Evolutionary conservation across 78 protist genomes (phyloP).

Genomic region (Chrysochromulina parva): DNA sequence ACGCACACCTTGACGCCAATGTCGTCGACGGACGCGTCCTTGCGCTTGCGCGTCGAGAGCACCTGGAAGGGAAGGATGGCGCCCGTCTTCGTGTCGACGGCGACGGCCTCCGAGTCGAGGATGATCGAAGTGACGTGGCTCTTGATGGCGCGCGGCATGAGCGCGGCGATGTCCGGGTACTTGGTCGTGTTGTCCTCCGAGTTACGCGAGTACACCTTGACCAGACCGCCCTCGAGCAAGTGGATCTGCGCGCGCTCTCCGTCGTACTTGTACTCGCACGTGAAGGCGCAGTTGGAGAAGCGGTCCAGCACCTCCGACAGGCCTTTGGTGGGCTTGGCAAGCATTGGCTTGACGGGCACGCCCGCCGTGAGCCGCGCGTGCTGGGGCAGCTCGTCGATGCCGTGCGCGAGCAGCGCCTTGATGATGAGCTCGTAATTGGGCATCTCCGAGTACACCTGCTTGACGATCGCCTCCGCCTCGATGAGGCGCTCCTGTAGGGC

Average conservation of each 20-base stretch:
- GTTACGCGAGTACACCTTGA: constrained; percentile 65
- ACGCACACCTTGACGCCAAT: constrained; percentile 76
- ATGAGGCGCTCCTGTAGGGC: not conserved
- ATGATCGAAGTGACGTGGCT: not conserved
- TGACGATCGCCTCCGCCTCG: not conserved
- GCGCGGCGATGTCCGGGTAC: constrained; percentile 52
- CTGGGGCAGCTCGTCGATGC: not conserved
- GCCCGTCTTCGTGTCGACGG: constrained; percentile 59
- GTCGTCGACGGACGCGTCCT: constrained; percentile 61
- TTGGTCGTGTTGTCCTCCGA: constrained; percentile 90
- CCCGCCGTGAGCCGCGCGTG: constrained; percentile 21
- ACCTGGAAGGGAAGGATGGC: constrained; percentile 89
- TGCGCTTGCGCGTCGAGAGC: constrained; percentile 72
- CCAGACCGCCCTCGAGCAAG: not conserved
- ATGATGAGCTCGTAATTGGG: constrained; percentile 77
- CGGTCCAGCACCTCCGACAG: constrained; percentile 9
- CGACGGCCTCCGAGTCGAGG: constrained; percentile 94
- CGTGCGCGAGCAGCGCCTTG: constrained; percentile 46
- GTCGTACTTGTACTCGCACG: constrained; percentile 98
- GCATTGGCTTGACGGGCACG: constrained; percentile 20
- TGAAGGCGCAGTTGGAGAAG: constrained; percentile 47
- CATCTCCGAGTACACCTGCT: constrained; percentile 7
- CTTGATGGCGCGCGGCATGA: not conserved
- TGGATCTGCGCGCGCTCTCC: constrained; percentile 25
- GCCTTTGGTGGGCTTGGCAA: not conserved